Conservation (phyloP, 345 rosid genomes). For the Pugionium dolabratum region DNA sequence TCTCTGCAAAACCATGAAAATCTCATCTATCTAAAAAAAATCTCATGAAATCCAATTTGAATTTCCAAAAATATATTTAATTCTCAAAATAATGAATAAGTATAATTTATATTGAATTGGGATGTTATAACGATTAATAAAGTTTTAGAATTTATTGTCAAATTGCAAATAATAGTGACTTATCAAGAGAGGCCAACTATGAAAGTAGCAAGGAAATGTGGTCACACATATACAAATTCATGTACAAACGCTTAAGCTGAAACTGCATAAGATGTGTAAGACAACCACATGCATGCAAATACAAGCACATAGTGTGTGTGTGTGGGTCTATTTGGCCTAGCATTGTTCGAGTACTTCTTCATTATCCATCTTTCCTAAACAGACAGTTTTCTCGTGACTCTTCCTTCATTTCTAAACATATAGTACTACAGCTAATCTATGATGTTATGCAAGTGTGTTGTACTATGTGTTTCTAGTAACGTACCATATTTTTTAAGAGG, state of each 20-base stretch:
- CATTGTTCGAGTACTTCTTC: slow-evolving; percentile 21
- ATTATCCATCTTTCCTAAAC: not conserved
- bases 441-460: not conserved
- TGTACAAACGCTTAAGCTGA: slow-evolving; percentile 16
- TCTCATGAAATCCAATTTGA: not conserved
- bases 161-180: slow-evolving; percentile 30
- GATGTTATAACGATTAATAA: not conserved
- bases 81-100: not conserved
- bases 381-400: slow-evolving; percentile 40
- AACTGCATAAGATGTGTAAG: slow-evolving; percentile 36
- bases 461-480: slow-evolving; percentile 16
- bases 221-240: slow-evolving; percentile 28
- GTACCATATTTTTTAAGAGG: too few relatives aligned
- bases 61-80: not conserved
- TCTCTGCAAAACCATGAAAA: not conserved
- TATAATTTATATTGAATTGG: not conserved
- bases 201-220: slow-evolving; percentile 35
- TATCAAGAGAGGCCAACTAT: slow-evolving; percentile 27
- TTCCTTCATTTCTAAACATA: slow-evolving; percentile 21
- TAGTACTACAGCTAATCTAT: slow-evolving; percentile 5
- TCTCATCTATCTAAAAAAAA: not conserved
- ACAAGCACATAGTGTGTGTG: slow-evolving; percentile 21
- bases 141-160: slow-evolving; percentile 21
- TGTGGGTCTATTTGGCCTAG: not conserved
- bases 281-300: slow-evolving; percentile 39